Percentiles rank a stretch among this genome's conserved stretches.
These are phyloP conservation scores for Leccinum variicolor DNA, from an alignment of 768 basidiomycete genomes.

Conservation along the genomic window DNA sequence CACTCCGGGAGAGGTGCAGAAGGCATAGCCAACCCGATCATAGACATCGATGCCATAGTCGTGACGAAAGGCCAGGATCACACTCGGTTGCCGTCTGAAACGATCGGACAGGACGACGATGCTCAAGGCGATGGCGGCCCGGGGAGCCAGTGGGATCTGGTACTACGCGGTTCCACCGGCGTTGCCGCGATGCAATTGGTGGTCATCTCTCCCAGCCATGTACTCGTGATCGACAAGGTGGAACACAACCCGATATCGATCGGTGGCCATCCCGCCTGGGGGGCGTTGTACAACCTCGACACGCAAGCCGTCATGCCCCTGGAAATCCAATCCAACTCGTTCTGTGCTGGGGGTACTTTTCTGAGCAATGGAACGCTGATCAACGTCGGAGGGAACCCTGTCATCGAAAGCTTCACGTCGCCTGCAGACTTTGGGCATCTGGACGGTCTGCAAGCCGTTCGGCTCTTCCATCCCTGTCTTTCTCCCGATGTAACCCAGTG, in stretches of 20 bases:
- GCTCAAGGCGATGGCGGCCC: background rate
- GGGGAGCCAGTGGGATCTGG: slow-evolving; percentile 48
- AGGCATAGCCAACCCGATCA: slow-evolving; percentile 31
- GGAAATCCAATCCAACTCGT: slow-evolving; percentile 72
- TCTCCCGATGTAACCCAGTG: slow-evolving; percentile 47
- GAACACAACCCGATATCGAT: slow-evolving; percentile 79
- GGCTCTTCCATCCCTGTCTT: slow-evolving; percentile 67
- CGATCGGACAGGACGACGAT: background rate
- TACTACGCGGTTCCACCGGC: slow-evolving; percentile 67
- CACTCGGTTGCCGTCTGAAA: background rate
- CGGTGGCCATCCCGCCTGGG: slow-evolving; percentile 80
- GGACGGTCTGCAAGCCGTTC: slow-evolving; percentile 70
- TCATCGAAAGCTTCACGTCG: slow-evolving; percentile 59
- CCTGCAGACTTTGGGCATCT: slow-evolving; percentile 74
- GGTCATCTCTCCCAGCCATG: slow-evolving; percentile 66
- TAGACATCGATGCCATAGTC: slow-evolving; percentile 66
- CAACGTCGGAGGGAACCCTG: slow-evolving; percentile 81
- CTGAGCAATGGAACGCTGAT: slow-evolving; percentile 73
- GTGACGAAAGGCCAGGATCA: slow-evolving; percentile 45
- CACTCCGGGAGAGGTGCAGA: slow-evolving; percentile 46
- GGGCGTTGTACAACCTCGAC: slow-evolving; percentile 65
- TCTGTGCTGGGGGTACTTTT: slow-evolving; percentile 82
- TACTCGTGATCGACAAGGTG: slow-evolving; percentile 77
- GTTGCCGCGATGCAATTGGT: slow-evolving; percentile 77
- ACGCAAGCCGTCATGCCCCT: slow-evolving; percentile 62